phyloP scores from a whole-genome alignment of 352 stramenopile genomes.

The Phytophthora lateralis region DNA sequence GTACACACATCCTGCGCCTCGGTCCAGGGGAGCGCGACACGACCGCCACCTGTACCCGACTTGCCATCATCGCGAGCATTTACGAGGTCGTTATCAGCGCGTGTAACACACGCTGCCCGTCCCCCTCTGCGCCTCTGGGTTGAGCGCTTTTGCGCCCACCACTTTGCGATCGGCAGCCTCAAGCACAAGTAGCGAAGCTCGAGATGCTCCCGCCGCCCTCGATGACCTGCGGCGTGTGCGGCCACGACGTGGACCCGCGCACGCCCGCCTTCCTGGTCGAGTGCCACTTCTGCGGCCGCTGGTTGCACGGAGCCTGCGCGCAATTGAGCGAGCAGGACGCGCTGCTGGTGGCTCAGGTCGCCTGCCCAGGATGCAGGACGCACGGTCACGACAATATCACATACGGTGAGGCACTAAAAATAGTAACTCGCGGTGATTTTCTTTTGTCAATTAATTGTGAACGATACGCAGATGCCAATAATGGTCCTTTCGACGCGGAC shows the following conservation, averaged over 20 bases:
- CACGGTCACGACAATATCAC: conserved; percentile 45
- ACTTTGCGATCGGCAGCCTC: conserved; percentile 27
- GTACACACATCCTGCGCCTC: conserved; percentile 24
- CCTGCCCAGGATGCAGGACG: conserved; percentile 51
- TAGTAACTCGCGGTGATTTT: too few relatives aligned
- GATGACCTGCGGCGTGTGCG: conserved; percentile 31
- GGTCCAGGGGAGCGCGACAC: conserved; percentile 16
- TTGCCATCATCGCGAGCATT: conserved; percentile 17
- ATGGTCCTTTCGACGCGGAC: conserved; percentile 21
- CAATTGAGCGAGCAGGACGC: conserved; percentile 62
- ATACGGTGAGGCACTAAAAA: conserved; percentile 33
- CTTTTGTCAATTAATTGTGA: background rate
- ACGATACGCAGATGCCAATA: conserved; percentile 14
- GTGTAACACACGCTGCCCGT: conserved; percentile 17
- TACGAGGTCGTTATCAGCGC: conserved; percentile 16
- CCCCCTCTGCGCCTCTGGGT: conserved; percentile 3
- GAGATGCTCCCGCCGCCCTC: background rate
- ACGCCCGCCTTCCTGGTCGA: conserved; percentile 58
- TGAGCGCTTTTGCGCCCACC: conserved; percentile 4
- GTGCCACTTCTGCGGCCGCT: conserved; percentile 70
- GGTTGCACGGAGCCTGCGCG: conserved; percentile 63
- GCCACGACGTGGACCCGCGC: conserved; percentile 34
- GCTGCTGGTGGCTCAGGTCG: conserved; percentile 62
- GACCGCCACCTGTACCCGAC: conserved; percentile 12
- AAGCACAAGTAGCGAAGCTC: conserved; percentile 1